Base-by-base conservation (phyloP, 1,284 basidiomycete genomes). In the Salmacisia buchloeana region DNA sequence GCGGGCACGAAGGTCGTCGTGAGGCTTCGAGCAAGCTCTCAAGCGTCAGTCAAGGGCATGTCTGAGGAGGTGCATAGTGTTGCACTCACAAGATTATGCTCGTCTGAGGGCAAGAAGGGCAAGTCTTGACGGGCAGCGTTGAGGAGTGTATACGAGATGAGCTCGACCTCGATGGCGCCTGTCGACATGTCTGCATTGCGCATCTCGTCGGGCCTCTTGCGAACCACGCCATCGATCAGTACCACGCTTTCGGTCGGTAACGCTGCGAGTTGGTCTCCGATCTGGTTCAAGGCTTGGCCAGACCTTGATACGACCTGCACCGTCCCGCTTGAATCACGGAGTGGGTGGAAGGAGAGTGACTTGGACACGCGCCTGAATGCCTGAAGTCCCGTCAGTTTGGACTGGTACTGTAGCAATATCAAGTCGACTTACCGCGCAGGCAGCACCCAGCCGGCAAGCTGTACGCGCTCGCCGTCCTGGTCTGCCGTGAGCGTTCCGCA, bases 1-100 rank as follows among this genome's bases (percentile, higher is more conserved):
- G 70, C 87, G 87, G 59, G 90, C 85, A 66, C 93, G 86, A 23
- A 94, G 81, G 66, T 92, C 89, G 73, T 94, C 91, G 74, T 89
- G 91, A 39, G 90, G 86, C 89, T 65, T 64, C 59, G 58, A 35
- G 23, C 49, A 35, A 45, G 36, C 43, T 21, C 35, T 36, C 35
- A 34, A 41, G n/a, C 87, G 83, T 80, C 94, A 94, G 13, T 92
- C 92, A 65, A 94, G 80, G 59, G 82, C 79, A 39, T 82, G 68
- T 63, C 84, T 82, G 0, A 91, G 91, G 21, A 89, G 85, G 79
- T 96, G 96, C 66, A 96, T 85, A 39, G 94, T 80, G 23, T 83
- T 86, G 72, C 87, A 88, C 12, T 83, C 82, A 27, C 86, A 81
- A n/a, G 94, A 86, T 34, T 86, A 83, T 21, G 67, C 41, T 69